Conservation (phyloP, 164 flowering plant species). For the Pachysandra terminalis region DNA sequence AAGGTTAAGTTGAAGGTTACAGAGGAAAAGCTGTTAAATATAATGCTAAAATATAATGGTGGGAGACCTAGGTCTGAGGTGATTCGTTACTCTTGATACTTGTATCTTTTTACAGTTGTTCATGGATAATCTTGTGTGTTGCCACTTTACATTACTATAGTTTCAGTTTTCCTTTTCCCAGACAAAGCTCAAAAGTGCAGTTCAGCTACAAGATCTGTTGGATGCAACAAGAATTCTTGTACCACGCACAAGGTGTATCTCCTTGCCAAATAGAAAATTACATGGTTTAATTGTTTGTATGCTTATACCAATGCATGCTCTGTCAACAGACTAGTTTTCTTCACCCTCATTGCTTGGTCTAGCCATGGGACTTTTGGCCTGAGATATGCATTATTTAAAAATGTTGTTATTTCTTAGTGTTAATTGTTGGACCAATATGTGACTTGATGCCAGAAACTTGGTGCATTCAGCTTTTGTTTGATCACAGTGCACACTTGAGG, state of each 20-base stretch:
- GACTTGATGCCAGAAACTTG: no score
- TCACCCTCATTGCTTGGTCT: no score
- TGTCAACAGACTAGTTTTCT: no score
- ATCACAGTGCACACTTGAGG: no score
- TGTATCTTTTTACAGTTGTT: background rate
- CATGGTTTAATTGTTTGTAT: background rate
- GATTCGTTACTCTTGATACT: conserved; percentile 8
- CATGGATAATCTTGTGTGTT: background rate
- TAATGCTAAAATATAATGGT: conserved; percentile 96
- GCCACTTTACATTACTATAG: no score
- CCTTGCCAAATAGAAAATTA: background rate
- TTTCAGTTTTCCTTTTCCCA: conserved; percentile 19
- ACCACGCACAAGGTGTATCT: conserved; percentile 76
- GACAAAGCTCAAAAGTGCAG: conserved; percentile 99
- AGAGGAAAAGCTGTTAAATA: conserved; percentile 86
- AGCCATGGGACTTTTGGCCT: background rate
- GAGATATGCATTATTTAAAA: background rate
- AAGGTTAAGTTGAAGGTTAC: conserved; percentile 97
- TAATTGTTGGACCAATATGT: no score
- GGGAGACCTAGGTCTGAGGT: conserved; percentile 95
- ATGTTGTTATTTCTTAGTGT: no score
- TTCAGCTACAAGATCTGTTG: conserved; percentile 95
- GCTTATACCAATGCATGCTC: no score
- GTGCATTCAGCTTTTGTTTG: no score
- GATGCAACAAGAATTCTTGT: conserved; percentile 96